Conservation (phyloP, 108 stramenopile species). For the Skeletonema menzelii region DNA sequence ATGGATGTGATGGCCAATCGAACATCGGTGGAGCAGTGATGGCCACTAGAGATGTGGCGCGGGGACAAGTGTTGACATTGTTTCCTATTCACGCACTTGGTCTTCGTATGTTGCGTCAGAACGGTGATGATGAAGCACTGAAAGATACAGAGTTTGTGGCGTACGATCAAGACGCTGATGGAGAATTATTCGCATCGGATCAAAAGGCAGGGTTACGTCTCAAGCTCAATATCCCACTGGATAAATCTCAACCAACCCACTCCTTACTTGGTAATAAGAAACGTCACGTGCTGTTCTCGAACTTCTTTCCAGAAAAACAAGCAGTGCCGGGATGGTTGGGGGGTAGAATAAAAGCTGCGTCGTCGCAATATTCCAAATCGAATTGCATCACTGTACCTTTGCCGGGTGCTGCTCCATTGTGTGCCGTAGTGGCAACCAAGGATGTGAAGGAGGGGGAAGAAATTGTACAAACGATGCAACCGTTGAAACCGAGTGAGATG, state of each 20-base stretch:
- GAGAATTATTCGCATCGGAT: constrained; percentile 11
- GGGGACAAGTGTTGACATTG: constrained; percentile 32
- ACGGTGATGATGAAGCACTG: neutral
- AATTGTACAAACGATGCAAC: constrained; percentile 3
- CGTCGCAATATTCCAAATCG: neutral
- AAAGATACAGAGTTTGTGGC: constrained; percentile 34
- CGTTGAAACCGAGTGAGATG: constrained; percentile 6
- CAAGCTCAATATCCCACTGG: constrained; percentile 28
- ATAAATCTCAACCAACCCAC: constrained; percentile 16
- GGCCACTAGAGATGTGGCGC: constrained; percentile 5
- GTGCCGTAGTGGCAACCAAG: constrained; percentile 38
- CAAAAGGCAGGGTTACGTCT: constrained; percentile 8
- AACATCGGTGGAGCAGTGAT: neutral
- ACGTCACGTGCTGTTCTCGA: constrained; percentile 28
- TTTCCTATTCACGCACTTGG: constrained; percentile 45
- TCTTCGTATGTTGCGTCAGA: neutral
- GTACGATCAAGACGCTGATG: constrained; percentile 15
- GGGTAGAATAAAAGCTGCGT: constrained; percentile 18
- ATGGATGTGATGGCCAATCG: neutral
- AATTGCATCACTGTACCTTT: constrained; percentile 42
- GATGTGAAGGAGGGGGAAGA: constrained; percentile 35
- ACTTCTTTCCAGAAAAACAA: constrained; percentile 27
- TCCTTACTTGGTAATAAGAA: neutral
- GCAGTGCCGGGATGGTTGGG: constrained; percentile 42
- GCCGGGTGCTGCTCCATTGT: constrained; percentile 43